Percentiles rank a stretch among this genome's conserved stretches.
phyloP scores from a whole-genome alignment of 1,284 basidiomycete genomes.

The Boletus mariae region DNA sequence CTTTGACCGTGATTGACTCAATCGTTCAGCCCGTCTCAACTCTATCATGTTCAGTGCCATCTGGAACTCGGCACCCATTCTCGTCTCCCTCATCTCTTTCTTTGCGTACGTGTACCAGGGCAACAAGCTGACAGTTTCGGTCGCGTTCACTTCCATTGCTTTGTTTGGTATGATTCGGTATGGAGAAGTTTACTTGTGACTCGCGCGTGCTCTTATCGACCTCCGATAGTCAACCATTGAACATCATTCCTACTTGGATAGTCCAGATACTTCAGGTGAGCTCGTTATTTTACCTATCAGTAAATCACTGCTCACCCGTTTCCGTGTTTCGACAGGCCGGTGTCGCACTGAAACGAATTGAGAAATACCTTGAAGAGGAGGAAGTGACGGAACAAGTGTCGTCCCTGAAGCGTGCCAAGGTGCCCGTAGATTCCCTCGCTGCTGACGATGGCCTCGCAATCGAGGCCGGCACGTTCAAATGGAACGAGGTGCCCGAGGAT shows the following conservation, averaged over 20 bases:
- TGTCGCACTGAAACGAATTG: constrained; percentile 78
- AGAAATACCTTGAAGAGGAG: constrained; percentile 78
- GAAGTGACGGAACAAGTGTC: constrained; percentile 75
- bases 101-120: constrained; percentile 58
- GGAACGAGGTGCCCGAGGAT: constrained; percentile 46
- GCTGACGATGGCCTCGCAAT: constrained; percentile 48
- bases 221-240: constrained; percentile 40
- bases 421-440: constrained; percentile 16
- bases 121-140: constrained; percentile 60
- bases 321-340: constrained; percentile 43
- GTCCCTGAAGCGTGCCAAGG: constrained; percentile 46
- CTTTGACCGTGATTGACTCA: not conserved
- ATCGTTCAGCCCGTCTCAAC: constrained; percentile 54
- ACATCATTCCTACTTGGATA: constrained; percentile 66
- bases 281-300: not conserved
- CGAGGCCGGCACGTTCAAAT: constrained; percentile 54
- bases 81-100: constrained; percentile 70
- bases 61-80: constrained; percentile 64
- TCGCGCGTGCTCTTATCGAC: not conserved
- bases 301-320: not conserved
- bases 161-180: constrained; percentile 65
- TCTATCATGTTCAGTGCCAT: constrained; percentile 59
- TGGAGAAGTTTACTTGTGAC: not conserved
- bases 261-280: constrained; percentile 37
- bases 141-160: constrained; percentile 56